A percentile compares a stretch with the other conserved stretches of the same genome.
These are phyloP conservation scores for Marasmius sp. DNA, from an alignment of 1,284 basidiomycete species.

Conservation along the genomic window DNA sequence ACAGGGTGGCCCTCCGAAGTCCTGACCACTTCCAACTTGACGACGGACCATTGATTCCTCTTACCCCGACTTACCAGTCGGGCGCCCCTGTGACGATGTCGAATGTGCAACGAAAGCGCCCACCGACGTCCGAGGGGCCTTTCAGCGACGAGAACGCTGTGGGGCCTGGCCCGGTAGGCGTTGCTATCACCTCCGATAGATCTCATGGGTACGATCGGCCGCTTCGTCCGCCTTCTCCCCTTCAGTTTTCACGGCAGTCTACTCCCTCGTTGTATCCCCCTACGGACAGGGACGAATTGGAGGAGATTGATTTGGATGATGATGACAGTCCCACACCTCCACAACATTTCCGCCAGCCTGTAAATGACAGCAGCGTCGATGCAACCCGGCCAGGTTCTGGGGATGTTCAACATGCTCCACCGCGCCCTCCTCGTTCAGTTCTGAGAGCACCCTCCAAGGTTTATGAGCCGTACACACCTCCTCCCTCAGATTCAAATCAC, in stretches of 20 bases:
- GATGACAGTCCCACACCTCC: background rate
- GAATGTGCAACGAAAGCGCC: background rate
- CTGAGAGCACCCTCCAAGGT: conserved; percentile 31
- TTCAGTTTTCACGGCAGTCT: conserved; percentile 40
- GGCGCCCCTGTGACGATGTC: background rate
- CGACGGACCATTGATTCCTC: conserved; percentile 3
- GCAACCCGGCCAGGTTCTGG: conserved; percentile 2
- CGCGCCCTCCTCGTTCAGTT: conserved; percentile 40
- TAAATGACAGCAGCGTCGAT: conserved; percentile 10
- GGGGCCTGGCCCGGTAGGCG: conserved; percentile 1
- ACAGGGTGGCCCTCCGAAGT: background rate
- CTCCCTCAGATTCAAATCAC: conserved; percentile 31
- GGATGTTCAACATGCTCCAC: conserved; percentile 30
- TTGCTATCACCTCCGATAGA: conserved; percentile 17
- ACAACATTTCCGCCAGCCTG: background rate
- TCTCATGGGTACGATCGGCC: background rate
- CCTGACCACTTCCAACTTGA: conserved; percentile 6
- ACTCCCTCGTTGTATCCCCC: conserved; percentile 62
- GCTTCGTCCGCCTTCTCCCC: conserved; percentile 14
- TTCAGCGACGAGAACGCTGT: conserved; percentile 7
- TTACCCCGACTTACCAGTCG: conserved; percentile 1
- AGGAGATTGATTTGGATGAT: conserved; percentile 19
- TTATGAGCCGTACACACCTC: conserved; percentile 22
- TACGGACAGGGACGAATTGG: conserved; percentile 39
- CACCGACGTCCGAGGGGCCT: background rate